phyloP scores from a whole-genome alignment of 495 filamentous ascomycete genomes.

The Aspergillus ellipticus region DNA sequence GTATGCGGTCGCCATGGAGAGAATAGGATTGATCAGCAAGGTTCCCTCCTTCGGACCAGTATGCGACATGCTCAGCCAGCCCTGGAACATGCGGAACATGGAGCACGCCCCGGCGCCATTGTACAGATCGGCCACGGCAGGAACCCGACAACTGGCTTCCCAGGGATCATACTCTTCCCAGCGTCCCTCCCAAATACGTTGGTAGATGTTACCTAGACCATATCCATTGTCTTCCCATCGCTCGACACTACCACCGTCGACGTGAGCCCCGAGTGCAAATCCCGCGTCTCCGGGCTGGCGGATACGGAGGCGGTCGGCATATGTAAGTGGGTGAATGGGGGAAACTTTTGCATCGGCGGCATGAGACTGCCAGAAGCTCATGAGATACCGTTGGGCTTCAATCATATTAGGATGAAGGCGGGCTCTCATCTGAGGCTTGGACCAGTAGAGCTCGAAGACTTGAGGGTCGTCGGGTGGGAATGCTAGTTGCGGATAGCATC shows the following conservation, averaged over 20 bases:
- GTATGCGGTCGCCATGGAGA: constrained; percentile 63
- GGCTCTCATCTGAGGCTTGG: constrained; percentile 60
- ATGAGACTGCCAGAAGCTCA: constrained; percentile 62
- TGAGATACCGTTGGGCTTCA: constrained; percentile 55
- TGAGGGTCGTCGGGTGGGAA: constrained; percentile 51
- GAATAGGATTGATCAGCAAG: constrained; percentile 64
- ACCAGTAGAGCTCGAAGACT: constrained; percentile 80
- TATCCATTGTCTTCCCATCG: constrained; percentile 72
- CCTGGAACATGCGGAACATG: constrained; percentile 73
- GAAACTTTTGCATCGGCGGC: constrained; percentile 49
- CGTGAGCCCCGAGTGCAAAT: constrained; percentile 72
- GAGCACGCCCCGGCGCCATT: constrained; percentile 65
- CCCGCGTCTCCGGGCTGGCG: constrained; percentile 49
- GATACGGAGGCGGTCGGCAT: constrained; percentile 74
- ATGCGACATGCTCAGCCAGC: constrained; percentile 66
- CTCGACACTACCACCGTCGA: constrained; percentile 71
- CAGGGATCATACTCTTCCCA: constrained; percentile 74
- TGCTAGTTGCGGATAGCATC: constrained; percentile 4
- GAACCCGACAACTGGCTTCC: constrained; percentile 58
- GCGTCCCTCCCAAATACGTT: constrained; percentile 56
- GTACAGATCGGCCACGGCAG: constrained; percentile 61
- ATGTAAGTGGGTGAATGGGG: constrained; percentile 51
- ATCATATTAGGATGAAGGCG: constrained; percentile 63
- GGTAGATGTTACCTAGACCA: constrained; percentile 54
- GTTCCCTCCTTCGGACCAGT: constrained; percentile 63